phyloP scores from a whole-genome alignment of 371 early-diverging fungal species.

The Haplosporangium sp. region DNA sequence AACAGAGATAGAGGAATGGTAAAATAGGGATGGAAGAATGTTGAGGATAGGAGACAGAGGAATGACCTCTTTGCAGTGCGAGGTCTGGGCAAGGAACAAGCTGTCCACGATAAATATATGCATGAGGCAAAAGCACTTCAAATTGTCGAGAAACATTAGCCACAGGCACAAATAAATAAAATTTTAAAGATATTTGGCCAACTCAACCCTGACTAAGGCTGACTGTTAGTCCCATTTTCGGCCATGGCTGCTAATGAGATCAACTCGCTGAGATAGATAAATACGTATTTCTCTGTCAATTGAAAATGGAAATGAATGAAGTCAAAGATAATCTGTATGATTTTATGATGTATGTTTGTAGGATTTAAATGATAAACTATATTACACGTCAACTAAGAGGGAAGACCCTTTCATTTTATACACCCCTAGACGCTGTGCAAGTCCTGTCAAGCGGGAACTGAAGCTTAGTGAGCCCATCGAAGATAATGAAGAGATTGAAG shows the following conservation, averaged over 20 bases:
- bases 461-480: conserved; percentile 9
- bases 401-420: conserved; percentile 36
- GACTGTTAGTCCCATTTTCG: too few species aligned
- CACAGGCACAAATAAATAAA: too few species aligned
- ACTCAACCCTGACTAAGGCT: too few species aligned
- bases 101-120: neutral
- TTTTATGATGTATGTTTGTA: too few species aligned
- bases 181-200: too few species aligned
- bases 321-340: too few species aligned
- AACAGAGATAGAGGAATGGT: neutral
- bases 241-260: too few species aligned
- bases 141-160: too few species aligned
- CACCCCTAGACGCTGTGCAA: conserved; percentile 31
- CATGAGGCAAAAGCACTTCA: neutral
- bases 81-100: conserved; percentile 27
- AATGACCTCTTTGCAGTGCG: conserved; percentile 33
- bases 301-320: too few species aligned
- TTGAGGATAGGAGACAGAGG: neutral
- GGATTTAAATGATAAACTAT: too few species aligned
- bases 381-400: conserved; percentile 20
- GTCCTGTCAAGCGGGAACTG: conserved; percentile 29
- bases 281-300: too few species aligned
- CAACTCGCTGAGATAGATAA: too few species aligned
- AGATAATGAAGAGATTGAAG: conserved; percentile 14
- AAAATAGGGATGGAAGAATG: neutral